Evolutionary conservation across 306 rosid genomes (phyloP).

Genomic region (Fragaria vesca): DNA sequence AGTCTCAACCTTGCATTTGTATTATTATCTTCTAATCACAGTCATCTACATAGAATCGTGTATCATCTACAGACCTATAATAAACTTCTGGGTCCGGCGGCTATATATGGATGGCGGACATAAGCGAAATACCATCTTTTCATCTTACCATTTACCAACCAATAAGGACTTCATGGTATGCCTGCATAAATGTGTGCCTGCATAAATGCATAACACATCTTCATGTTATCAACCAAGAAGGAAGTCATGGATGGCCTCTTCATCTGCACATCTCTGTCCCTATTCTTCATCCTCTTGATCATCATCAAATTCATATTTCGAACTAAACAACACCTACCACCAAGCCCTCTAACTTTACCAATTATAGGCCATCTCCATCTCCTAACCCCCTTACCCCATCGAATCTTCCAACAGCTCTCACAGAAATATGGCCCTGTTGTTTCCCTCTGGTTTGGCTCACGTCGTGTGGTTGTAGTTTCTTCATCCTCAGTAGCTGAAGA

Average conservation of each 20-base stretch:
- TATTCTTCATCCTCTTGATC: conserved; percentile 13
- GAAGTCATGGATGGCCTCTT: neutral
- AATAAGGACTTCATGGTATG: too few relatives aligned
- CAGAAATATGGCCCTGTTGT: conserved; percentile 39
- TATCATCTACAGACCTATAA: too few relatives aligned
- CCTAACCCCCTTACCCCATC: conserved; percentile 40
- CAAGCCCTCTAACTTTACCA: conserved; percentile 49
- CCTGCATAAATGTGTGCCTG: too few relatives aligned
- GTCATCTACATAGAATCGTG: too few relatives aligned
- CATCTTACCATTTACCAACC: too few relatives aligned
- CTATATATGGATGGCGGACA: too few relatives aligned
- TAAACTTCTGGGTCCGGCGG: too few relatives aligned
- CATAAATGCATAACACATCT: neutral
- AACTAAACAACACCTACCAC: conserved; percentile 40
- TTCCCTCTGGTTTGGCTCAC: conserved; percentile 36
- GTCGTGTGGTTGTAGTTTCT: conserved; percentile 41
- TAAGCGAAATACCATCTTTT: too few relatives aligned
- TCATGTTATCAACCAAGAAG: neutral
- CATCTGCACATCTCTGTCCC: conserved; percentile 6
- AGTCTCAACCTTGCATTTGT: too few relatives aligned
- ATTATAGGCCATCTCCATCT: conserved; percentile 59
- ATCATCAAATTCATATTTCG: conserved; percentile 27
- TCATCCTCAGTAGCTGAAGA: conserved; percentile 49
- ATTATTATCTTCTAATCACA: too few relatives aligned
- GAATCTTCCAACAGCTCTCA: conserved; percentile 31